These are phyloP conservation scores for Tritrichomonas foetus DNA, from an alignment of 208 protist species.

Conservation along the genomic window DNA sequence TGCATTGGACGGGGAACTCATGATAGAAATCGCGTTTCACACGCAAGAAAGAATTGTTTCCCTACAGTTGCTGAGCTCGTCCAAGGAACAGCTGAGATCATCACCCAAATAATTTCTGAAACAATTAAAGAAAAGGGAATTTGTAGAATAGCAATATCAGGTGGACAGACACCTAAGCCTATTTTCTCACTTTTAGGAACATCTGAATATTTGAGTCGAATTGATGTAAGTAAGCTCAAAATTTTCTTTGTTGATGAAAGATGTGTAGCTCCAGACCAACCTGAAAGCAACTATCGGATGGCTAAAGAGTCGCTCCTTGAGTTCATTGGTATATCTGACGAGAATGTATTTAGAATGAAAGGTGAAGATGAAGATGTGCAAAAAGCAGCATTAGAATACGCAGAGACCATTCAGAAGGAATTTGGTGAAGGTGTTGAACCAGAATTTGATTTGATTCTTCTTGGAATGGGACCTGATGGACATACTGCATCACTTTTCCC, in stretches of 20 bases:
- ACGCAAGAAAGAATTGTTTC: not conserved
- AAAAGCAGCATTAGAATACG: not conserved
- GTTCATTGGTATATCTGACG: not conserved
- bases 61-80: not conserved
- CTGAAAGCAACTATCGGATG: not conserved
- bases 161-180: not conserved
- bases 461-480: not conserved
- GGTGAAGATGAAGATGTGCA: not conserved
- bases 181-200: not conserved
- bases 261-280: not conserved
- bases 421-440: not conserved
- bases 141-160: not conserved
- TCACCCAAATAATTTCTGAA: not conserved
- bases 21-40: not conserved
- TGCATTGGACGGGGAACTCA: not conserved
- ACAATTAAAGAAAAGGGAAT: not conserved
- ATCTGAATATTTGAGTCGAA: not conserved
- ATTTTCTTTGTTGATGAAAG: not conserved
- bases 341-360: not conserved
- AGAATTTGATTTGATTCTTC: not conserved
- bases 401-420: not conserved
- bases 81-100: not conserved
- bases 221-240: not conserved
- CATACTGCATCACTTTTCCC: conserved; percentile 14
- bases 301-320: not conserved